phyloP scores from a whole-genome alignment of 306 rosid species.

The Corylus americana region DNA sequence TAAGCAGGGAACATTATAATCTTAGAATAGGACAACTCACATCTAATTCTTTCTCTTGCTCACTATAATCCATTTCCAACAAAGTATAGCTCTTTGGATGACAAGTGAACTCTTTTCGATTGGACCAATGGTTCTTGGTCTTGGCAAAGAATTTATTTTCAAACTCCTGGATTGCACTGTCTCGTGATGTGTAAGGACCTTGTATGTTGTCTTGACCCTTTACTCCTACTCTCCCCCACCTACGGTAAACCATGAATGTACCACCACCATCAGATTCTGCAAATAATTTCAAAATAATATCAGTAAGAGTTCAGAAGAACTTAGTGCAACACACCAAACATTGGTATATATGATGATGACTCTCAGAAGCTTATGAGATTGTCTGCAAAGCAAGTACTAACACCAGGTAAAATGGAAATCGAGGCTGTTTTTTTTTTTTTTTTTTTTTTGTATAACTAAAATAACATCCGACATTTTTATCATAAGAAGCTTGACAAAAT shows the following conservation, averaged over 20 bases:
- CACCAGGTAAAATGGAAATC: neutral
- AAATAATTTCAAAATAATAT: constrained; percentile 23
- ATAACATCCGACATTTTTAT: neutral
- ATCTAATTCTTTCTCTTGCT: constrained; percentile 47
- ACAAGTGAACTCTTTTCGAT: constrained; percentile 54
- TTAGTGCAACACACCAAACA: constrained; percentile 7
- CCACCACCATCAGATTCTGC: constrained; percentile 87
- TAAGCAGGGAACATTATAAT: constrained; percentile 18
- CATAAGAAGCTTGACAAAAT: neutral
- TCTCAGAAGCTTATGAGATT: neutral
- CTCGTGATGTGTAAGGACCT: constrained; percentile 63
- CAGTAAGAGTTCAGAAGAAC: neutral
- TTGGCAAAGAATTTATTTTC: constrained; percentile 67
- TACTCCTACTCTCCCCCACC: constrained; percentile 97
- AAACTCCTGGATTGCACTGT: constrained; percentile 61
- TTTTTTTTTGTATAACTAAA: neutral
- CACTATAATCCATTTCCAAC: constrained; percentile 90
- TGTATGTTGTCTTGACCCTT: constrained; percentile 78
- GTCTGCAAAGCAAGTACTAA: constrained; percentile 18
- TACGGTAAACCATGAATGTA: constrained; percentile 69
- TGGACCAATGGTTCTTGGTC: constrained; percentile 76
- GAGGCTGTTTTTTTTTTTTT: neutral
- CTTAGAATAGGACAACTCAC: constrained; percentile 56
- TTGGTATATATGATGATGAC: neutral
- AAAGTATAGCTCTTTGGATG: constrained; percentile 67